These are phyloP conservation scores for Penicillium odoratum DNA, from an alignment of 495 filamentous ascomycete species.

Conservation along the genomic window DNA sequence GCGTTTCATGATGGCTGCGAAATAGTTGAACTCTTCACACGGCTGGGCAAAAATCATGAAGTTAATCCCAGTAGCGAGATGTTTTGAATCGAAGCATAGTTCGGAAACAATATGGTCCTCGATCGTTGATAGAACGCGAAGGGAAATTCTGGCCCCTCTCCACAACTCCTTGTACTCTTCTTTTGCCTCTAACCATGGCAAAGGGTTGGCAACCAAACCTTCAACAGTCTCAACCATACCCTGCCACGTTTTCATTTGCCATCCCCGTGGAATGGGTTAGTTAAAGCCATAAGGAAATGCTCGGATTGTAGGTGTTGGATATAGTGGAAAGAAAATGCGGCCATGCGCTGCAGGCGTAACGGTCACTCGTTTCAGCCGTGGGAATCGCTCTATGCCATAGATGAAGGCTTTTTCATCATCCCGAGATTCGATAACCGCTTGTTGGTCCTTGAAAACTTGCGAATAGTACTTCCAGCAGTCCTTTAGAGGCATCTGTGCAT, in stretches of 20 bases:
- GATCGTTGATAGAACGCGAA: conserved; percentile 16
- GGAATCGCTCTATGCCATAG: conserved; percentile 28
- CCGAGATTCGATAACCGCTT: conserved; percentile 16
- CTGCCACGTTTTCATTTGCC: conserved; percentile 10
- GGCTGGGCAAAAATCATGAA: conserved; percentile 6
- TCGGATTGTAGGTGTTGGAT: conserved; percentile 37
- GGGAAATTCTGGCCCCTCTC: conserved; percentile 24
- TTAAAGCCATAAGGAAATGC: conserved; percentile 31
- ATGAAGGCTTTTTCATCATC: conserved; percentile 25
- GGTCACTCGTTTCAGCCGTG: conserved; percentile 24
- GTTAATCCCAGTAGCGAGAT: conserved; percentile 20
- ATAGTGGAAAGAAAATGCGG: conserved; percentile 27
- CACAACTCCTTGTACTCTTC: conserved; percentile 21
- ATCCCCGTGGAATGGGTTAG: conserved; percentile 33
- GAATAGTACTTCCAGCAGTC: conserved; percentile 24
- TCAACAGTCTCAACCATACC: conserved; percentile 3
- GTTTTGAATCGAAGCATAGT: conserved; percentile 20
- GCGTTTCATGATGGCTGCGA: conserved; percentile 14
- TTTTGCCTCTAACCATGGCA: conserved; percentile 9
- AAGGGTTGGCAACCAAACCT: not conserved
- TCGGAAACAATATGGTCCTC: conserved; percentile 22
- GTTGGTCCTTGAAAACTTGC: conserved; percentile 23
- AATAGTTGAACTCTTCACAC: conserved; percentile 22
- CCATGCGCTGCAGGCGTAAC: conserved; percentile 34
- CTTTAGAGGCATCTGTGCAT: conserved; percentile 15